Evolutionary conservation across 2,329 filamentous ascomycete species (phyloP).

Genomic region (Alternaria sp.): DNA sequence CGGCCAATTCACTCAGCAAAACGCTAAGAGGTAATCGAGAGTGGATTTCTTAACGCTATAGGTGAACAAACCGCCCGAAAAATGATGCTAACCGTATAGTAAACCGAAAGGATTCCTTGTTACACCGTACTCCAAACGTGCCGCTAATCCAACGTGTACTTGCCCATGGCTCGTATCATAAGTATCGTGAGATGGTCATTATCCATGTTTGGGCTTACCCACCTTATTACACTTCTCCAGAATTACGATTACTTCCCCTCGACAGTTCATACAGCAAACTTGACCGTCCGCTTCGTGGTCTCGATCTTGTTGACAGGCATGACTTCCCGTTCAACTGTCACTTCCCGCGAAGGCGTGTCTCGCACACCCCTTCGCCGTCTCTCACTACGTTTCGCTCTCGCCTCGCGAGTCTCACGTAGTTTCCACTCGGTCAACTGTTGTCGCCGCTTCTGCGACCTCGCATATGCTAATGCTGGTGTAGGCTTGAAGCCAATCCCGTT

Average conservation of each 20-base stretch:
- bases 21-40: background rate
- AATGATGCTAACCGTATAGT: background rate
- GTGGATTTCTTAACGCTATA: background rate
- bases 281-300: conserved; percentile 32
- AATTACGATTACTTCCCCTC: conserved; percentile 24
- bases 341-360: conserved; percentile 34
- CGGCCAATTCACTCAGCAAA: background rate
- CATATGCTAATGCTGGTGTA: conserved; percentile 64
- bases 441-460: conserved; percentile 61
- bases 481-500: conserved; percentile 70
- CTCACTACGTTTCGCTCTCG: conserved; percentile 62
- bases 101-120: background rate
- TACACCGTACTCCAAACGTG: conserved; percentile 14
- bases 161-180: conserved; percentile 8
- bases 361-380: conserved; percentile 50
- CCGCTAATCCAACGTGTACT: conserved; percentile 7
- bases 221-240: background rate
- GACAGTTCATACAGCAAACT: conserved; percentile 38
- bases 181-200: conserved; percentile 31
- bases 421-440: conserved; percentile 67
- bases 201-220: conserved; percentile 8
- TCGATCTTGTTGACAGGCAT: conserved; percentile 19
- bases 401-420: conserved; percentile 64
- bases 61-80: background rate
- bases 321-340: conserved; percentile 35